Evolutionary conservation across 2,329 filamentous ascomycete species (phyloP).

Genomic region (Dendryphion nanum): DNA sequence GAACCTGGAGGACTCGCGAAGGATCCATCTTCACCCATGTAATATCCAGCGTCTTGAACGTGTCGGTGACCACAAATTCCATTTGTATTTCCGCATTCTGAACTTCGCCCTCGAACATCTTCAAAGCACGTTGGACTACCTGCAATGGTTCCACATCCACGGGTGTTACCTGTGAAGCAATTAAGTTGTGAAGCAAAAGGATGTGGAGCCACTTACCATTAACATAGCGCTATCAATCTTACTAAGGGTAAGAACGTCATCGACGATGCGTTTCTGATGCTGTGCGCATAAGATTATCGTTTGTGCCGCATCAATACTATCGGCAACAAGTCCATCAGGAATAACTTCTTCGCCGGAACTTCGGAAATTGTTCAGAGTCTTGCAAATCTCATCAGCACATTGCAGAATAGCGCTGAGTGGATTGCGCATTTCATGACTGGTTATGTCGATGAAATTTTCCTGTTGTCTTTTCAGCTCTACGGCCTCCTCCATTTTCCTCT

Average conservation of each 20-base stretch:
- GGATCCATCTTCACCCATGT: conserved; percentile 74
- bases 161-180: conserved; percentile 60
- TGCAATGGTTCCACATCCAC: conserved; percentile 66
- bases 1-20: conserved; percentile 65
- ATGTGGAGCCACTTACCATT: conserved; percentile 41
- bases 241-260: conserved; percentile 47
- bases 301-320: conserved; percentile 70
- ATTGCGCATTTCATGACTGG: conserved; percentile 54
- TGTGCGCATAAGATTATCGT: conserved; percentile 76
- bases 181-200: conserved; percentile 5
- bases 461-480: conserved; percentile 78
- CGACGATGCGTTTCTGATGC: conserved; percentile 66
- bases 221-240: conserved; percentile 74
- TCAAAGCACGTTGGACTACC: conserved; percentile 66
- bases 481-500: conserved; percentile 73
- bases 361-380: conserved; percentile 47
- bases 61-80: conserved; percentile 61
- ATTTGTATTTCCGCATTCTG: conserved; percentile 68
- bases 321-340: conserved; percentile 51
- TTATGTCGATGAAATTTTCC: conserved; percentile 80
- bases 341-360: conserved; percentile 48
- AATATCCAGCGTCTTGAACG: conserved; percentile 57
- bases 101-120: conserved; percentile 77
- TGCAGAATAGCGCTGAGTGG: conserved; percentile 61
- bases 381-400: conserved; percentile 71